A percentile compares a stretch with the other conserved stretches of the same genome.
Evolutionary conservation across 2,329 filamentous ascomycete genomes (phyloP).

Genomic region (Cladorrhinum sp.): DNA sequence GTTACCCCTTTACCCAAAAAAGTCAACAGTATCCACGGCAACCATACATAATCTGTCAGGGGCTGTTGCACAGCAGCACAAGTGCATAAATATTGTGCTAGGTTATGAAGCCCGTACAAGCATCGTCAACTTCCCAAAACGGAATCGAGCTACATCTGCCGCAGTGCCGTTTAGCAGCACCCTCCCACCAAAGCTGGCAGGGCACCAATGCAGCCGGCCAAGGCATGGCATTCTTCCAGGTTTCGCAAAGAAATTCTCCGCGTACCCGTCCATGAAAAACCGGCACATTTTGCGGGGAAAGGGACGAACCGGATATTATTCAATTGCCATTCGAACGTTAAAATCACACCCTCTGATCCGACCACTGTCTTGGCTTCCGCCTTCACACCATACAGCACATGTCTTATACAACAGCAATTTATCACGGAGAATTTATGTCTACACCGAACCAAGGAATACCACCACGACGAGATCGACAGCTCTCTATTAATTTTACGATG

Average conservation of each 20-base stretch:
- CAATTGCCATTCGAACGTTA: not conserved
- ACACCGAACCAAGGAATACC: not conserved
- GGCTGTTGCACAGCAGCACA: not conserved
- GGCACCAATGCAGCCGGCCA: not conserved
- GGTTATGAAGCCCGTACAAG: not conserved
- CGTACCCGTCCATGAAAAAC: not conserved
- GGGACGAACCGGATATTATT: conserved; percentile 15
- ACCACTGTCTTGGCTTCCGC: not conserved
- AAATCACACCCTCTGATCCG: conserved; percentile 1
- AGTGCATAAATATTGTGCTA: not conserved
- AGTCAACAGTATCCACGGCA: not conserved
- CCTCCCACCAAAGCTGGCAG: not conserved
- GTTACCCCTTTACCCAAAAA: not conserved
- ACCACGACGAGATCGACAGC: no score
- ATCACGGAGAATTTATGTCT: not conserved
- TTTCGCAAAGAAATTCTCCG: conserved; percentile 12
- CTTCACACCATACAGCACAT: not conserved
- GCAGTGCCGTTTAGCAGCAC: not conserved
- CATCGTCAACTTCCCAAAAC: not conserved
- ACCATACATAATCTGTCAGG: not conserved
- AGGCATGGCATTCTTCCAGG: no score
- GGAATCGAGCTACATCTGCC: not conserved
- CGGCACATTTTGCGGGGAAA: conserved; percentile 15
- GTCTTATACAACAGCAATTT: conserved; percentile 4
- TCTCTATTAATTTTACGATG: no score